Conservation (phyloP, 495 filamentous ascomycete genomes). For the Aspergillus homomorphus region DNA sequence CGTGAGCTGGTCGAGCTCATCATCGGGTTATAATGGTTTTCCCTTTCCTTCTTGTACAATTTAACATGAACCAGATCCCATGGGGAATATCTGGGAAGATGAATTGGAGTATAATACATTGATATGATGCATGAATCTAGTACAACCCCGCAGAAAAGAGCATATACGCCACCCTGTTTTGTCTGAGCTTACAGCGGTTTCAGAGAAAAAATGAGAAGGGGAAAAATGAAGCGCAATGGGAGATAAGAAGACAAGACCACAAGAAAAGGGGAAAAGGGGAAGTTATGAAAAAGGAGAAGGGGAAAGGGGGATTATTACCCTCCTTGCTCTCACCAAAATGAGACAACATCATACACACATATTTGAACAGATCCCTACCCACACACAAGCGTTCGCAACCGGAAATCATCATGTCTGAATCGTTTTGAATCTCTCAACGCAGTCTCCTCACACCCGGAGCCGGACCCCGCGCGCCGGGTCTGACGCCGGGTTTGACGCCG, state of each 20-base stretch:
- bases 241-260: not conserved
- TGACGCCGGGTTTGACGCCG: constrained; percentile 8
- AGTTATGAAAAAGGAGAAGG: not conserved
- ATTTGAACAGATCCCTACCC: constrained; percentile 9
- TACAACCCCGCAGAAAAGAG: not conserved
- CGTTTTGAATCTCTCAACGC: constrained; percentile 14
- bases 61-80: not conserved
- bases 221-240: constrained; percentile 1
- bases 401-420: constrained; percentile 13
- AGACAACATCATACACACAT: constrained; percentile 22
- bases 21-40: too few species aligned
- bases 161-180: constrained; percentile 6
- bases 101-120: constrained; percentile 3
- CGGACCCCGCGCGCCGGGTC: too few species aligned
- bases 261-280: not conserved
- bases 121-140: not conserved
- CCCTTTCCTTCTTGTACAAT: too few species aligned
- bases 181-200: constrained; percentile 4
- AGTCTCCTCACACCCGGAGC: too few species aligned
- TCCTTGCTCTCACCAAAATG: not conserved
- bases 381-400: not conserved
- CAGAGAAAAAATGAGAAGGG: not conserved
- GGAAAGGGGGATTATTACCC: constrained; percentile 1
- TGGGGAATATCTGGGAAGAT: not conserved
- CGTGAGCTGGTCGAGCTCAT: too few species aligned